Evolutionary conservation across 257 asterid species (phyloP), one percentile per base, ranked within the genome.

Genomic region (Cynanchum wilfordii): DNA sequence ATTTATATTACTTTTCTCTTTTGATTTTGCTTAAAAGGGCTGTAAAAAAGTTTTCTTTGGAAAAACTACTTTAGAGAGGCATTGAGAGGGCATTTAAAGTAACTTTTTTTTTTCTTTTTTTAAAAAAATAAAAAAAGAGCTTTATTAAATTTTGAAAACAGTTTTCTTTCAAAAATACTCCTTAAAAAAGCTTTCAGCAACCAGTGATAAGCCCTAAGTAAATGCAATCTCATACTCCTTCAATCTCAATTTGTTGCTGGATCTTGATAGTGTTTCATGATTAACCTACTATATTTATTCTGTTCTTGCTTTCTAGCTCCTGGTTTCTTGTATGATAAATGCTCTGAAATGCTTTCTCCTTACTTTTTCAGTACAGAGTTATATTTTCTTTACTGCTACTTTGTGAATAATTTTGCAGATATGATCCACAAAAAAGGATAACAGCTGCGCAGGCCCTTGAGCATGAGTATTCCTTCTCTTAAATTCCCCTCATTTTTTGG

Each of bases 371-470:
- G 10, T 36, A 36, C 44, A 17, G 40, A 36, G 36, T 63, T 36
- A 5, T 30, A 63, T 63, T 33, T 38, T 5, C 16, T 13, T 19
- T 36, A 62, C 17, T 19, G 38, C n/a, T 30, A n/a, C 40, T 63
- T 74, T 74, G 55, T 47, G 15, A 22, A 22, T 44, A 27, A 40
- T 64, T 68, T 76, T 90, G 86, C 89, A 91, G 99, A 87, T 94
- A 94, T 83, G 99, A 94, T 83, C 99, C 99, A 49, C 82, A 78
- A 27, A 94, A 91, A 85, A 85, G 99, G 79, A 82, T 94, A 75
- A 94, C 97, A 76, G 96, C 99, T 9, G 81, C 90, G 54, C 96
- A 94, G 82, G 99, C 99, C 76, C 97, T 94, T 75, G 97, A 94
- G 76, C 99, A 94, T 72, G 99, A 91, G 99, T 94, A 91, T 75